phyloP scores from a whole-genome alignment of 2,329 filamentous ascomycete genomes.

The Sporothrix curviconia region DNA sequence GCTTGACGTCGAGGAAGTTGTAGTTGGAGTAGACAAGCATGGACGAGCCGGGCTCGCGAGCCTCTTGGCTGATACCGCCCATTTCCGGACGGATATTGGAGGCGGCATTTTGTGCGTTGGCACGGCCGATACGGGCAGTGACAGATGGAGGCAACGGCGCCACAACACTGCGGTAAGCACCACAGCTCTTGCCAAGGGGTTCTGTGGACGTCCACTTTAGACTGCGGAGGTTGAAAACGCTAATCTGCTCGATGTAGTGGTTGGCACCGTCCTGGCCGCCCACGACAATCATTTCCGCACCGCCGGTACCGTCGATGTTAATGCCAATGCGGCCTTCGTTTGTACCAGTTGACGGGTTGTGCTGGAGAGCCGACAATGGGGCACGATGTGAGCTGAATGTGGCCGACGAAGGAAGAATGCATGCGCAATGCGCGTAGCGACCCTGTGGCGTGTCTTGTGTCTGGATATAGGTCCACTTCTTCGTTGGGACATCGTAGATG shows the following conservation, averaged over 20 bases:
- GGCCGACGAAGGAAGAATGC: constrained; percentile 81
- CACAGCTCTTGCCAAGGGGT: constrained; percentile 81
- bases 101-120: constrained; percentile 34
- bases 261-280: constrained; percentile 96
- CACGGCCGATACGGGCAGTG: constrained; percentile 59
- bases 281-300: constrained; percentile 94
- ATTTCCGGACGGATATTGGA: constrained; percentile 34
- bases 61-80: constrained; percentile 45
- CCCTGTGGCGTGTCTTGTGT: constrained; percentile 82
- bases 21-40: constrained; percentile 99
- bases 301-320: constrained; percentile 81
- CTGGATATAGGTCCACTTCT: constrained; percentile 77
- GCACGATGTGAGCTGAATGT: constrained; percentile 79
- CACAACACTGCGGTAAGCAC: constrained; percentile 92
- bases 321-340: constrained; percentile 86
- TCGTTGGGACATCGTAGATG: constrained; percentile 80
- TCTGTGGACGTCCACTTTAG: constrained; percentile 93
- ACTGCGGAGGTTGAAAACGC: constrained; percentile 92
- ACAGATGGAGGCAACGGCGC: constrained; percentile 67
- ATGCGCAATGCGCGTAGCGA: constrained; percentile 92
- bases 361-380: constrained; percentile 77
- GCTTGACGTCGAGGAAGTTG: constrained; percentile 94
- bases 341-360: constrained; percentile 76
- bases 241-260: constrained; percentile 98
- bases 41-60: constrained; percentile 53